Percentiles rank a stretch among this genome's conserved stretches.
Evolutionary conservation across 2,329 filamentous ascomycete genomes (phyloP).

Genomic region (Metarhizium humberi): DNA sequence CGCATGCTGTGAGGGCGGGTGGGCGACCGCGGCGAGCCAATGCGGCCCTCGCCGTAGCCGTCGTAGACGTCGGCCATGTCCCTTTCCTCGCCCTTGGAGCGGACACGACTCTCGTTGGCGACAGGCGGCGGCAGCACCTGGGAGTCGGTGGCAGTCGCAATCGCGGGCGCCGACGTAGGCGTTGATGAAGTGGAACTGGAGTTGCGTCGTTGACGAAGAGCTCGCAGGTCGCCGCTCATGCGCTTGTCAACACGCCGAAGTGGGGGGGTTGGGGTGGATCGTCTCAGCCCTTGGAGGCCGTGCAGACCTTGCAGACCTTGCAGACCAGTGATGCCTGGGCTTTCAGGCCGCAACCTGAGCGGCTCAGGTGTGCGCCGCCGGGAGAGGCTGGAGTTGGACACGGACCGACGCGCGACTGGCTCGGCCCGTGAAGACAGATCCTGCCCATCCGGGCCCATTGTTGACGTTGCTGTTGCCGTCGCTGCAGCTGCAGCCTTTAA

Average conservation of each 20-base stretch:
- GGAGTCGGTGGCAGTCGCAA: background rate
- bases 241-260: slow-evolving; percentile 60
- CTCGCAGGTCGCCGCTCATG: slow-evolving; percentile 63
- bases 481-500: background rate
- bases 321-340: slow-evolving; percentile 38
- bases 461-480: background rate
- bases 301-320: too few species aligned
- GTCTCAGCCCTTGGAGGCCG: slow-evolving; percentile 17
- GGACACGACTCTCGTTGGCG: slow-evolving; percentile 80
- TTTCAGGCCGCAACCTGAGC: slow-evolving; percentile 51
- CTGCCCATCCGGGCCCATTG: background rate
- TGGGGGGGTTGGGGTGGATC: slow-evolving; percentile 46
- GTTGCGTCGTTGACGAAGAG: slow-evolving; percentile 27
- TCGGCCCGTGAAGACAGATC: slow-evolving; percentile 14
- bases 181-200: slow-evolving; percentile 3
- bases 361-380: slow-evolving; percentile 44
- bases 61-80: slow-evolving; percentile 93
- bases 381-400: slow-evolving; percentile 42
- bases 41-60: slow-evolving; percentile 82
- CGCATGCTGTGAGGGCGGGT: slow-evolving; percentile 93
- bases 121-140: slow-evolving; percentile 46
- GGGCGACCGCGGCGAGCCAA: slow-evolving; percentile 81
- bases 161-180: background rate
- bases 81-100: slow-evolving; percentile 41
- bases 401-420: slow-evolving; percentile 28